A percentile compares a stretch with the other conserved stretches of the same genome.
Evolutionary conservation across 441 rosid species (phyloP).

Genomic region (Adansonia grandidieri): DNA sequence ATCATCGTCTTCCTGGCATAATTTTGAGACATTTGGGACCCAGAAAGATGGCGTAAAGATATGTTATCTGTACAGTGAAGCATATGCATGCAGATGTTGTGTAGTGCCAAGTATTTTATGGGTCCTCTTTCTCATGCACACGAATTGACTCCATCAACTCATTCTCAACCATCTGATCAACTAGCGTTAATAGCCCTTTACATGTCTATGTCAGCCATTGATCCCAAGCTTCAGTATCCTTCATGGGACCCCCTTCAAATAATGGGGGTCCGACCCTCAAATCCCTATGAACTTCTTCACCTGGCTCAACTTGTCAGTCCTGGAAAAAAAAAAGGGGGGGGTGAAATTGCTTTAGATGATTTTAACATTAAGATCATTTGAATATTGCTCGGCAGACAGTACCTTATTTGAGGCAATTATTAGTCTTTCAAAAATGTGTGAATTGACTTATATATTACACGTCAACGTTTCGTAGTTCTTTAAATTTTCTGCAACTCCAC

Average conservation of each 20-base stretch:
- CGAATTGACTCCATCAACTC: conserved; percentile 16
- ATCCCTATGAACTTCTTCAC: neutral
- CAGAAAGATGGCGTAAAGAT: conserved; percentile 48
- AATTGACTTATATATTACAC: neutral
- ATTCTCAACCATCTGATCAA: conserved; percentile 28
- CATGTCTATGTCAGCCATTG: neutral
- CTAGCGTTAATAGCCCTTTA: conserved; percentile 3
- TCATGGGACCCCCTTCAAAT: neutral
- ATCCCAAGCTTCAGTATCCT: neutral
- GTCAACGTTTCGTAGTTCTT: neutral
- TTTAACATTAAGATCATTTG: no score
- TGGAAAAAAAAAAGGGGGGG: no score
- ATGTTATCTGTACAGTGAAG: conserved; percentile 30
- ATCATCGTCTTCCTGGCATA: conserved; percentile 27
- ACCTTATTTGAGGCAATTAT: neutral
- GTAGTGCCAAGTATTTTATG: conserved; percentile 25
- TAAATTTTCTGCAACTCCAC: neutral
- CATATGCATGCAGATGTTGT: conserved; percentile 52
- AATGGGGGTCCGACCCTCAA: neutral
- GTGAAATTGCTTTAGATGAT: no score
- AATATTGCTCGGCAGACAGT: no score
- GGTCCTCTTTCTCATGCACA: conserved; percentile 30
- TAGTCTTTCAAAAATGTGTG: neutral
- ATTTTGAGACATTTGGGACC: conserved; percentile 43
- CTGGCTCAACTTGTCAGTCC: no score